Evolutionary conservation across 768 basidiomycete genomes (phyloP).

Genomic region (Wakefieldia striispora): DNA sequence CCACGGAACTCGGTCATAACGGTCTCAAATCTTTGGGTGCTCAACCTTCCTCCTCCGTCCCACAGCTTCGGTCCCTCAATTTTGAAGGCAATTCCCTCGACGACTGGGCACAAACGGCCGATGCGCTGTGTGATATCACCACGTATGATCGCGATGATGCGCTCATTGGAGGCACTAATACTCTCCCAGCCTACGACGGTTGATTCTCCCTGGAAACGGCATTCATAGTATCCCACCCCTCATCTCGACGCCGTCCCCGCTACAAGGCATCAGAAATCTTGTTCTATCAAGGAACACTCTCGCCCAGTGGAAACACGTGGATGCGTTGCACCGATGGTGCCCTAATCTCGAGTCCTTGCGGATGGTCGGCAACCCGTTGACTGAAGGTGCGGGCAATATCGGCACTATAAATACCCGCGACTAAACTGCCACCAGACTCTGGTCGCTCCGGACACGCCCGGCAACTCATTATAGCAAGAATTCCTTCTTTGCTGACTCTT

Average conservation of each 20-base stretch:
- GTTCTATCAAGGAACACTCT: slow-evolving; percentile 64
- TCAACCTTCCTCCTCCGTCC: slow-evolving; percentile 9
- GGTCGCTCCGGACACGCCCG: slow-evolving; percentile 43
- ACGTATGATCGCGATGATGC: slow-evolving; percentile 35
- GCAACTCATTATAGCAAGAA: slow-evolving; percentile 62
- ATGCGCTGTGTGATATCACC: slow-evolving; percentile 42
- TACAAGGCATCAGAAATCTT: slow-evolving; percentile 50
- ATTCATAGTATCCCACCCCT: slow-evolving; percentile 47
- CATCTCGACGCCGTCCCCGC: slow-evolving; percentile 13
- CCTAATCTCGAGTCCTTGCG: slow-evolving; percentile 62
- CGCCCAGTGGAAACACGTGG: slow-evolving; percentile 57
- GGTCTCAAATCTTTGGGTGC: slow-evolving; percentile 38
- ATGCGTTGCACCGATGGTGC: slow-evolving; percentile 66
- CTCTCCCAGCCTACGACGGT: slow-evolving; percentile 49
- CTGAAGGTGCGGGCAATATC: slow-evolving; percentile 42
- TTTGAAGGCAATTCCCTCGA: slow-evolving; percentile 64
- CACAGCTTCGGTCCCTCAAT: slow-evolving; percentile 54
- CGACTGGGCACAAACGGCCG: slow-evolving; percentile 53
- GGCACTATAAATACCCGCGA: slow-evolving; percentile 1
- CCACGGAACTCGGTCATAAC: slow-evolving; percentile 75
- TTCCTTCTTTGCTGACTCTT: slow-evolving; percentile 58
- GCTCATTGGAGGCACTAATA: slow-evolving; percentile 7
- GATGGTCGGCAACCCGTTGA: slow-evolving; percentile 62
- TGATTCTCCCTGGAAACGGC: slow-evolving; percentile 65
- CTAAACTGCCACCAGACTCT: slow-evolving; percentile 31